Base-by-base conservation (phyloP, 2,329 filamentous ascomycete genomes). In the Xylariaceae sp. region DNA sequence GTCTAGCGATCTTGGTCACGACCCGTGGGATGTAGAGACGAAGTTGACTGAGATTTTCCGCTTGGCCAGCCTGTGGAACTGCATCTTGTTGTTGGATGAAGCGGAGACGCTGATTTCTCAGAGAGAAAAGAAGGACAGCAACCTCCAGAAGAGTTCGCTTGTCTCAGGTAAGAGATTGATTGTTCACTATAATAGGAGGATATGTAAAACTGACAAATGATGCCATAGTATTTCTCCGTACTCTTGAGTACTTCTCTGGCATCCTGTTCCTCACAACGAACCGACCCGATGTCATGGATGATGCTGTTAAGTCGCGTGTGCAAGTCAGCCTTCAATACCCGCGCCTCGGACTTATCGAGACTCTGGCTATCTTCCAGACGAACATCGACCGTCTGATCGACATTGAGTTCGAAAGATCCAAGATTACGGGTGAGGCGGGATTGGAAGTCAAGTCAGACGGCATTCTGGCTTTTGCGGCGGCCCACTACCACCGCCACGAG, bases 71-170 rank as follows among this genome's bases (percentile, higher is more conserved):
- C 39, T 64, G 13, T 65, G 65, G 65, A 57, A 65, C 30, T 65
- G 62, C n/a, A 63, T 66, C 30, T 44, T 66, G 39, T 53, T 66
- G 4, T 49, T 66, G 1, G 65, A 66, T 15, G 65, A 66, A 30
- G 65, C 65, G 1, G 65, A 66, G 48, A 65, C 64, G 0, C 53
- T 66, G 17, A 49, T 66, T 3, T 58, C 63, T 2, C 62, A 65
- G 44, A 59, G 64, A 56, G 57, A 64, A 45, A 64, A 58, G 50
- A 64, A 62, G 39, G 59, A 62, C 44, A 67, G 63, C 15, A 67
- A 68, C 45, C 57, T 67, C 13, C 42, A 64, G 37, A 64, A 71
- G 37, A 75, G 74, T 34, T 66, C 63, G 44, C 61, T 74, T 13
- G 71, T 74, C 2, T 68, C 71, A 48, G 68, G 66, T 67, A 49